Evolutionary conservation across 805 yeast genomes (phyloP), one percentile per base, ranked within the genome.

Genomic region (Candida boidinii): DNA sequence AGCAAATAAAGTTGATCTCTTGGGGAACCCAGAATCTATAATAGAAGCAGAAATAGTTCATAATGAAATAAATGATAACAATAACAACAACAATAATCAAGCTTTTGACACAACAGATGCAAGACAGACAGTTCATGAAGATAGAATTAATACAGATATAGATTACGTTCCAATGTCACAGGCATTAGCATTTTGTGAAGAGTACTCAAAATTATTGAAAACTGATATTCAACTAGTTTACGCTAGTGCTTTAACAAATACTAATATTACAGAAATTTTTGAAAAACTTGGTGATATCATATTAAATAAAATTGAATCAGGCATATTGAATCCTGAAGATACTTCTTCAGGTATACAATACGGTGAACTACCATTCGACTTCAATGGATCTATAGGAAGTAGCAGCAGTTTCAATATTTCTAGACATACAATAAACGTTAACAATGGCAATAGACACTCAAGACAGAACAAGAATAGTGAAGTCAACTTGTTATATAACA

Each of bases 341-440:
- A 54, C 58, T 14, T 60, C 57, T 29, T 54, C 56, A 24, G 76
- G 76, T 2, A 72, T 69, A 3, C 76, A 70, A 38, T 69, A 66
- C 37, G 76, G 76, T 9, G 42, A 40, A 17, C 33, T 44, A n/a
- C 42, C 41, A 4, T 42, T 29, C 26, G 50, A 44, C 26, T 29
- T 43, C 22, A 43, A 41, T 29, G 31, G 15, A 14, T 33, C 38
- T n/a, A 13, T 23, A 13, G 39, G 35, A n/a, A 37, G 32, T n/a
- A n/a, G n/a, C n/a, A n/a, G n/a, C n/a, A n/a, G n/a, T n/a, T n/a
- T n/a, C n/a, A n/a, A n/a, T n/a, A n/a, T n/a, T n/a, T n/a, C n/a
- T n/a, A n/a, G n/a, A n/a, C n/a, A n/a, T n/a, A n/a, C n/a, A n/a
- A n/a, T n/a, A n/a, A n/a, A n/a, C n/a, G n/a, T n/a, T n/a, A n/a